A percentile compares a stretch with the other conserved stretches of the same genome.
Conservation (phyloP, 2,329 filamentous ascomycete genomes). For the Penicillium sclerotiorum region DNA sequence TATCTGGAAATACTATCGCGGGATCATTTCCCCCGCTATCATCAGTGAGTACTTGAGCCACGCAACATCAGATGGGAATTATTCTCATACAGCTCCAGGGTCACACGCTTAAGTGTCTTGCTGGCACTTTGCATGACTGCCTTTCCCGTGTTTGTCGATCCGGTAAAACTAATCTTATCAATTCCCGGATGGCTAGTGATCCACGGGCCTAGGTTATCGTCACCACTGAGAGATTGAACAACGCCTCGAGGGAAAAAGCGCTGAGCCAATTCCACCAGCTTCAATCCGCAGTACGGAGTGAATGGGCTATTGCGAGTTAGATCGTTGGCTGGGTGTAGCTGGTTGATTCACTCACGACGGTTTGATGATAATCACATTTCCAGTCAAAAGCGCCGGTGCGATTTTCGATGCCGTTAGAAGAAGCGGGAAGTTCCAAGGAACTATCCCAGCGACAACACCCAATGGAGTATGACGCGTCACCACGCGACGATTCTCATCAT, state of each 20-base stretch:
- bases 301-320: slow-evolving; percentile 11
- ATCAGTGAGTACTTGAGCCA: background rate
- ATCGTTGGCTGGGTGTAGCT: too few species aligned
- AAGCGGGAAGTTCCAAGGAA: slow-evolving; percentile 58
- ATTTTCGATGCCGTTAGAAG: slow-evolving; percentile 51
- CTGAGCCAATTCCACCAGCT: slow-evolving; percentile 54
- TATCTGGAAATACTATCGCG: slow-evolving; percentile 56
- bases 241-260: slow-evolving; percentile 56
- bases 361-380: slow-evolving; percentile 54
- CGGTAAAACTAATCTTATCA: slow-evolving; percentile 61
- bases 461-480: background rate
- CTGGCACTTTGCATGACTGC: background rate
- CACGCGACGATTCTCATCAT: background rate
- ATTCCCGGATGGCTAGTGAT: slow-evolving; percentile 58
- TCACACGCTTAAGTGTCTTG: background rate
- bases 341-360: slow-evolving; percentile 42
- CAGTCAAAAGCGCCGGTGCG: slow-evolving; percentile 50
- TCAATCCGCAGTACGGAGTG: slow-evolving; percentile 56
- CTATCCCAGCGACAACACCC: background rate
- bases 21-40: slow-evolving; percentile 56
- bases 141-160: slow-evolving; percentile 54
- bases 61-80: background rate
- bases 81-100: slow-evolving; percentile 43
- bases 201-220: slow-evolving; percentile 55
- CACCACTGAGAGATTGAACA: slow-evolving; percentile 57